Conservation (phyloP, 805 yeast species). For the Myxozyma neotropica region DNA sequence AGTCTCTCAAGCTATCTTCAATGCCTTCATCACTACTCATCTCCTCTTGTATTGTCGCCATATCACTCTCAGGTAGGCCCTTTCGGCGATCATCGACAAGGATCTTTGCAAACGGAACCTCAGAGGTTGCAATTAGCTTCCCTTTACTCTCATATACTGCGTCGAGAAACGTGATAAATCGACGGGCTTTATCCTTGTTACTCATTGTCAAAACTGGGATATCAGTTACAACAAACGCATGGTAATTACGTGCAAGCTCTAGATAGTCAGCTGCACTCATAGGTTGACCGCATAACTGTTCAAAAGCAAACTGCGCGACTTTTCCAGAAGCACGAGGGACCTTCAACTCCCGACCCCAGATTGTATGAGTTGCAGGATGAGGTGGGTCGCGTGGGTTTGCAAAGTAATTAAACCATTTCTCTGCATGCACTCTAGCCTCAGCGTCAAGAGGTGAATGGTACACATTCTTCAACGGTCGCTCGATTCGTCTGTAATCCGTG, state of each 20-base stretch:
- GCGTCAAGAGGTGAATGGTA: slow-evolving; percentile 70
- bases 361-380: slow-evolving; percentile 46
- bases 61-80: slow-evolving; percentile 53
- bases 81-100: slow-evolving; percentile 68
- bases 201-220: slow-evolving; percentile 81
- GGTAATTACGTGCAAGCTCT: slow-evolving; percentile 73
- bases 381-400: slow-evolving; percentile 49
- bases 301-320: slow-evolving; percentile 89
- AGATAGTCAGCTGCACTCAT: slow-evolving; percentile 94
- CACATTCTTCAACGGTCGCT: slow-evolving; percentile 77
- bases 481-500: slow-evolving; percentile 88
- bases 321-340: slow-evolving; percentile 77
- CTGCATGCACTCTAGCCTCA: slow-evolving; percentile 62
- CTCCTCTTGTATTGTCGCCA: slow-evolving; percentile 54
- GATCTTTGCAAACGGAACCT: slow-evolving; percentile 77
- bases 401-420: slow-evolving; percentile 79
- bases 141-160: slow-evolving; percentile 94
- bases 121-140: slow-evolving; percentile 84
- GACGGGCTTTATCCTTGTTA: slow-evolving; percentile 79
- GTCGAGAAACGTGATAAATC: slow-evolving; percentile 92
- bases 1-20: slow-evolving; percentile 56
- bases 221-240: slow-evolving; percentile 84
- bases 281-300: slow-evolving; percentile 82
- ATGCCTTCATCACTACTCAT: slow-evolving; percentile 39
- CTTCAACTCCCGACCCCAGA: slow-evolving; percentile 84